Conservation (phyloP, 2,329 filamentous ascomycete genomes). For the Xylaria sp. region DNA sequence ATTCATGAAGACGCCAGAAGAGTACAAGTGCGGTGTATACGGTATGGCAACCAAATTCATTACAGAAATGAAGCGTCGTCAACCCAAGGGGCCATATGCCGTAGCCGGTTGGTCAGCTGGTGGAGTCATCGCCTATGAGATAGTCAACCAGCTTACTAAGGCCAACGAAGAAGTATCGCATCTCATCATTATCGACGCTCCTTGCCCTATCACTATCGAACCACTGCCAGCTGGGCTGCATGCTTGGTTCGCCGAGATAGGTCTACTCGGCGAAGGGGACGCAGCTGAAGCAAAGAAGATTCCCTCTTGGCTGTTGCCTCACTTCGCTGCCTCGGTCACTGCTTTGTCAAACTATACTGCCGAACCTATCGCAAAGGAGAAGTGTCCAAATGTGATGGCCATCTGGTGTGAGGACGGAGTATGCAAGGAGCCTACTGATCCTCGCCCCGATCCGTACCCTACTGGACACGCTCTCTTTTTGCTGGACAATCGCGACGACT, state of each 20-base stretch:
- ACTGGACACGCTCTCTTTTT: conserved; percentile 74
- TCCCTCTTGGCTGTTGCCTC: conserved; percentile 78
- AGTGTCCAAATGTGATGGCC: conserved; percentile 69
- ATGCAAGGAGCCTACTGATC: conserved; percentile 73
- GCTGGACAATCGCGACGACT: conserved; percentile 78
- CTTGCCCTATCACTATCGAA: conserved; percentile 74
- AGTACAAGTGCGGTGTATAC: conserved; percentile 73
- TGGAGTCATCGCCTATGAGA: conserved; percentile 77
- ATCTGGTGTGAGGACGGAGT: conserved; percentile 82
- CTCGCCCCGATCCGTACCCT: conserved; percentile 70
- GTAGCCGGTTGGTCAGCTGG: conserved; percentile 82
- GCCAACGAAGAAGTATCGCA: conserved; percentile 67
- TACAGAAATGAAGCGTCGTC: conserved; percentile 75
- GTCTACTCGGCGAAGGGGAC: conserved; percentile 73
- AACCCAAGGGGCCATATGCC: conserved; percentile 74
- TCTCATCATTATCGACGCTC: conserved; percentile 73
- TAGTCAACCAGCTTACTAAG: conserved; percentile 68
- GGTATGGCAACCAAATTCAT: conserved; percentile 74
- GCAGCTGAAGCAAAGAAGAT: conserved; percentile 64
- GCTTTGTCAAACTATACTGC: conserved; percentile 77
- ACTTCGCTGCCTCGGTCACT: conserved; percentile 76
- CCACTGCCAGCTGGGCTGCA: conserved; percentile 74
- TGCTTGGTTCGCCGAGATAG: conserved; percentile 77
- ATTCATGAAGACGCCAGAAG: conserved; percentile 75
- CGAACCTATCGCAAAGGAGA: conserved; percentile 67